These are phyloP conservation scores for Meira nashicola DNA, from an alignment of 1,284 basidiomycete species.

Conservation along the genomic window DNA sequence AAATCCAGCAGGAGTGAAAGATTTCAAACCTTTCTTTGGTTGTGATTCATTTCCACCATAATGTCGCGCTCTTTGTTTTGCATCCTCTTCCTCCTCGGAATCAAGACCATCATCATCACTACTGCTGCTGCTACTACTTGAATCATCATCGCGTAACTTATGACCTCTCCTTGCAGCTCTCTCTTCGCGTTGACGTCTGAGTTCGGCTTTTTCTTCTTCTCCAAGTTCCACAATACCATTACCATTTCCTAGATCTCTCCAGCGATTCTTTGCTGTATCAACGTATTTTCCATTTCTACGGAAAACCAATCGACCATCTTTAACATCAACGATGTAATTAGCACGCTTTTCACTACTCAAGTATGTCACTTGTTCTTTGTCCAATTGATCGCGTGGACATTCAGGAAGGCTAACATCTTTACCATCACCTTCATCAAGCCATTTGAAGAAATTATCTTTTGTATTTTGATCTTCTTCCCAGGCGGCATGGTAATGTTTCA, in stretches of 20 bases:
- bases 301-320: constrained; percentile 68
- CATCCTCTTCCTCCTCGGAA: constrained; percentile 17
- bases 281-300: constrained; percentile 62
- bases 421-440: constrained; percentile 69
- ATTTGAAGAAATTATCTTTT: constrained; percentile 52
- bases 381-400: constrained; percentile 65
- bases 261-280: constrained; percentile 48
- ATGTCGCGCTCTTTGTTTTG: constrained; percentile 16
- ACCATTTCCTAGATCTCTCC: constrained; percentile 44
- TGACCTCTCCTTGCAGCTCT: constrained; percentile 1
- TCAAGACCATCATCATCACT: not conserved
- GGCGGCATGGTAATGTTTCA: constrained; percentile 39
- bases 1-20: constrained; percentile 31
- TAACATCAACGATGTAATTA: constrained; percentile 66
- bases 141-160: constrained; percentile 9
- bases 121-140: constrained; percentile 13
- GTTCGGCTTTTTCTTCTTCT: constrained; percentile 32
- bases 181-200: constrained; percentile 13
- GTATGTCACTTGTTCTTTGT: constrained; percentile 59
- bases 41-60: constrained; percentile 28
- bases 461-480: constrained; percentile 33
- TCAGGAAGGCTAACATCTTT: constrained; percentile 64
- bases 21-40: constrained; percentile 16
- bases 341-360: constrained; percentile 62
- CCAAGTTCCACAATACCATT: constrained; percentile 47